A percentile compares a stretch with the other conserved stretches of the same genome.
These are phyloP conservation scores for Mycosarcoma mackinlayi DNA, from an alignment of 1,284 basidiomycete species.

Conservation along the genomic window DNA sequence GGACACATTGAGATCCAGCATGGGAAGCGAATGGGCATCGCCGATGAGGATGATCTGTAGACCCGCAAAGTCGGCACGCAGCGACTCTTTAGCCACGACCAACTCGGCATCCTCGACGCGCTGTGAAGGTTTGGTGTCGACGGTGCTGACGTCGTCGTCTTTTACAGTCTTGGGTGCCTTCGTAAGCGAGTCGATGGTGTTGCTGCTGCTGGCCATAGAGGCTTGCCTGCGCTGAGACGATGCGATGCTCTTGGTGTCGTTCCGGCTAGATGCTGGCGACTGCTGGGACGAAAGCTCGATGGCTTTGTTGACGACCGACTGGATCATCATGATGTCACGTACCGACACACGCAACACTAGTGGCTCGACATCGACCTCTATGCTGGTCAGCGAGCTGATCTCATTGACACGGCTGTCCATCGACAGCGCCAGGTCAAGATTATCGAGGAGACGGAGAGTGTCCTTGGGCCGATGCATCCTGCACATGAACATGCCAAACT, in stretches of 20 bases:
- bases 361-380: conserved; percentile 81
- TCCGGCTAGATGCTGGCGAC: conserved; percentile 9
- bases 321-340: conserved; percentile 90
- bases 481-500: conserved; percentile 92
- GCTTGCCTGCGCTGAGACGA: conserved; percentile 42
- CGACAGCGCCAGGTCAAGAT: conserved; percentile 87
- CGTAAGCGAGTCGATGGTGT: conserved; percentile 44
- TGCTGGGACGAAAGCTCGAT: conserved; percentile 74
- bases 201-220: conserved; percentile 36
- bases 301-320: conserved; percentile 87
- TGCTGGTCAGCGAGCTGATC: conserved; percentile 81
- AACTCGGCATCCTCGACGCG: conserved; percentile 56
- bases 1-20: conserved; percentile 87
- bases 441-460: conserved; percentile 89
- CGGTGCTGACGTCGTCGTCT: conserved; percentile 14
- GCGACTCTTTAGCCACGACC: conserved; percentile 63
- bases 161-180: conserved; percentile 8
- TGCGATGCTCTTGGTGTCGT: conserved; percentile 41
- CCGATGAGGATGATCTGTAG: conserved; percentile 94
- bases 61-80: conserved; percentile 71
- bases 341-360: conserved; percentile 92
- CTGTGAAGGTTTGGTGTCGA: conserved; percentile 14
- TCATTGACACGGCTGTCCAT: conserved; percentile 83
- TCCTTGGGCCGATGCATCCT: conserved; percentile 85
- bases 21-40: conserved; percentile 92